Percentiles rank a stretch among this genome's conserved stretches.
These are phyloP conservation scores for Pleurotus tuber-regium DNA, from an alignment of 768 basidiomycete species.

Conservation along the genomic window DNA sequence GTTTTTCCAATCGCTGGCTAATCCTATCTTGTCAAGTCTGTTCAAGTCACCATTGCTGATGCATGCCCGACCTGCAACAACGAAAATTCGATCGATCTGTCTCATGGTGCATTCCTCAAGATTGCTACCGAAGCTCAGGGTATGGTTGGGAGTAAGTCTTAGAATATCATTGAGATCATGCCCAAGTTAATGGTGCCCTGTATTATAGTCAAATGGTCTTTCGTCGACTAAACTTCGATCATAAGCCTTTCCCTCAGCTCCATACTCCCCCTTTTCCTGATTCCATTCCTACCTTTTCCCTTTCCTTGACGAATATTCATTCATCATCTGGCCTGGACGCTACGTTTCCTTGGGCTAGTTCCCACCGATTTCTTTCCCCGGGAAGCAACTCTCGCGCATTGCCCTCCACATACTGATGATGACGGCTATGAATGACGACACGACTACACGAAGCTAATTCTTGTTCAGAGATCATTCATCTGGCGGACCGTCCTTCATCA, in stretches of 20 bases:
- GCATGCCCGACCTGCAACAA: slow-evolving; percentile 78
- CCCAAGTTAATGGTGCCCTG: slow-evolving; percentile 12
- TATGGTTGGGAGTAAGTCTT: slow-evolving; percentile 51
- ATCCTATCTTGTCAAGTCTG: slow-evolving; percentile 25
- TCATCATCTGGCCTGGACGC: slow-evolving; percentile 6
- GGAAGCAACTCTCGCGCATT: neutral
- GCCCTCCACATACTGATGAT: neutral
- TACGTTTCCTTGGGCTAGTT: slow-evolving; percentile 1
- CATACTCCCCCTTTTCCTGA: slow-evolving; percentile 41
- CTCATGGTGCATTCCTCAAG: slow-evolving; percentile 59
- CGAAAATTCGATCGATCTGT: slow-evolving; percentile 70
- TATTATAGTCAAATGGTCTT: slow-evolving; percentile 35
- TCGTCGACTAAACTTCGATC: no score
- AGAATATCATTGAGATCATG: neutral
- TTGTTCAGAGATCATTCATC: slow-evolving; percentile 6
- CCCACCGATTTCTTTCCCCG: neutral
- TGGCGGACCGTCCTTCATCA: slow-evolving; percentile 1
- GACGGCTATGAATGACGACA: slow-evolving; percentile 5
- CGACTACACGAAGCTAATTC: slow-evolving; percentile 1
- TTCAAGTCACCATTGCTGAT: slow-evolving; percentile 69
- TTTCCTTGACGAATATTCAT: slow-evolving; percentile 10
- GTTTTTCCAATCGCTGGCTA: slow-evolving; percentile 4
- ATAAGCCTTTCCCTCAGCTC: no score
- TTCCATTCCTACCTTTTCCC: slow-evolving; percentile 13
- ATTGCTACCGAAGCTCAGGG: slow-evolving; percentile 54